These are phyloP conservation scores for Hygrophoropsis aurantiaca DNA, from an alignment of 768 basidiomycete genomes.

Conservation along the genomic window DNA sequence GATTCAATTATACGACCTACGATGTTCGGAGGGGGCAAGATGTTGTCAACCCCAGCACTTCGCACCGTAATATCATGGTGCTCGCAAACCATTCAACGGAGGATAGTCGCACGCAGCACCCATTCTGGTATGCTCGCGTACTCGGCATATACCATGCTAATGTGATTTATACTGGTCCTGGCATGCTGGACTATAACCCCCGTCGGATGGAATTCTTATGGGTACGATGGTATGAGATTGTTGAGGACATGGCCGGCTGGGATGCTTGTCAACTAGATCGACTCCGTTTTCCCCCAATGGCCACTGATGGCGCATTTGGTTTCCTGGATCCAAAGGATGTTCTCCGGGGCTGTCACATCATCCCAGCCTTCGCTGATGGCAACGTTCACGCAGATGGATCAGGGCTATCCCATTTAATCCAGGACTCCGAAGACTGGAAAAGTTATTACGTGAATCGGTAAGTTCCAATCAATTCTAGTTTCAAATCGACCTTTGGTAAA, in stretches of 20 bases:
- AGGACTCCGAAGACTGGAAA: background rate
- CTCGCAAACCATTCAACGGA: conserved; percentile 2
- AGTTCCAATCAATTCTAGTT: too few relatives aligned
- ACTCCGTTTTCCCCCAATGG: background rate
- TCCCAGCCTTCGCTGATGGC: conserved; percentile 5
- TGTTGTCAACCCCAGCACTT: conserved; percentile 33
- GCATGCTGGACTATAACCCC: background rate
- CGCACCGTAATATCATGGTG: conserved; percentile 35
- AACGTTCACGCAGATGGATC: conserved; percentile 2
- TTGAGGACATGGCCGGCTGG: background rate
- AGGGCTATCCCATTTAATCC: background rate
- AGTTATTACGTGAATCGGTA: background rate
- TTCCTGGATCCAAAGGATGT: conserved; percentile 8
- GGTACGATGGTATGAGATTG: conserved; percentile 8
- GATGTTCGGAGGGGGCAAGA: conserved; percentile 40
- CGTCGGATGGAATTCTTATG: conserved; percentile 8
- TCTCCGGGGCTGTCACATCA: conserved; percentile 7
- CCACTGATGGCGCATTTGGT: conserved; percentile 1
- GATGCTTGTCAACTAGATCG: background rate
- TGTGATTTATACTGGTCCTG: conserved; percentile 1
- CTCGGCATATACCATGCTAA: conserved; percentile 20
- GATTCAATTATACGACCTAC: conserved; percentile 43
- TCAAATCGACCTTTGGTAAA: background rate
- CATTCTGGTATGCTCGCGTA: conserved; percentile 1
- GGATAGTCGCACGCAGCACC: background rate